Base-by-base conservation (phyloP, 2,329 filamentous ascomycete genomes). In the Rhinocladiella similis region DNA sequence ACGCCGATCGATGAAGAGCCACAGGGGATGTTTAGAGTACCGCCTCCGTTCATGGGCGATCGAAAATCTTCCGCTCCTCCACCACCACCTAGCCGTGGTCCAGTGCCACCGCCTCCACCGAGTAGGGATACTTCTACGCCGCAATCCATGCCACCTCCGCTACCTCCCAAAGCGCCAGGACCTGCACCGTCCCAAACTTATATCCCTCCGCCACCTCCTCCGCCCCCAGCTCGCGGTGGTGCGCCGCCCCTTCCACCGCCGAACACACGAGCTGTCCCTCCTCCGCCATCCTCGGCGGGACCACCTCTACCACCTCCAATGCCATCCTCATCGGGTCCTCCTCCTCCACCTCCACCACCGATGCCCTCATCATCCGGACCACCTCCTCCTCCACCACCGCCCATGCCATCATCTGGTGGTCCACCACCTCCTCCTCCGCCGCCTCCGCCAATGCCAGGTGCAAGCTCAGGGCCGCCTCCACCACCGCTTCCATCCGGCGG, bases 41-140 rank as follows among this genome's bases (percentile, higher is more conserved):
- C 92, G 53, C 91, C 92, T 5, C 85, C 90, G 2, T 95, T 95
- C 67, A 69, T 81, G 47, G 87, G 88, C 45, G 84, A 87, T 66
- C 75, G 83, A 60, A 83, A 76, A 60, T 76, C 83, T 29, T 77
- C 81, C 3, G 80, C 80, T 42, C 87, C 89, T 38, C 89, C 90
- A n/a, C 86, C 88, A 48, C 87, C 90, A 20, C 89, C 89, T 36
- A 85, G 81, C 69, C 85, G 89, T 63, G 84, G 83, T 27, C 78
- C 86, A 36, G 84, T 87, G 16, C 90, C 90, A 59, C 89, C 89
- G 29, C 88, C 89, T 9, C 88, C 83, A 9, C 88, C 83, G 22
- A 77, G 77, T 54, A 75, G 81, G 50, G 75, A 77, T 50, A 70
- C 69, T 14, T 72, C 50, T 73, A 60, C 72, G 73, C n/a, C 49